Conservation (phyloP, 495 filamentous ascomycete species). For the Chaetomium fimeti region DNA sequence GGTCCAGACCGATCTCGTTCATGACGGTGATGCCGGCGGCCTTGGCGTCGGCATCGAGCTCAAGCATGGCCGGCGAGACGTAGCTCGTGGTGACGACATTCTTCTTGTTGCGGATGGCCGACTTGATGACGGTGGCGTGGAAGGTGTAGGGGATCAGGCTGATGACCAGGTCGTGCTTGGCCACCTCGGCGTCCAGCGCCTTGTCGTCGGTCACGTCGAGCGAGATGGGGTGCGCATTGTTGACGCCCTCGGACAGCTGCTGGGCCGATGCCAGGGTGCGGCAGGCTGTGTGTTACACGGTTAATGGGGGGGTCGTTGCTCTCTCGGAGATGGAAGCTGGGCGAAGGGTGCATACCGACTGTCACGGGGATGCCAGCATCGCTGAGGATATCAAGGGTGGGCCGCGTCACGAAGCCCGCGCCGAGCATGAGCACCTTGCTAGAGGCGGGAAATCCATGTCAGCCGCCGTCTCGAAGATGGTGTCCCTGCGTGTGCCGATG, state of each 20-base stretch:
- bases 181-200: conserved; percentile 75
- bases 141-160: conserved; percentile 89
- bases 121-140: conserved; percentile 88
- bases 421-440: conserved; percentile 67
- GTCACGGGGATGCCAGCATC: conserved; percentile 75
- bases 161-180: conserved; percentile 75
- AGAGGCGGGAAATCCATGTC: conserved; percentile 18
- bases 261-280: conserved; percentile 75
- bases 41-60: conserved; percentile 78
- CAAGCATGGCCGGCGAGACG: conserved; percentile 87
- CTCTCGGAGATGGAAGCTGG: background rate
- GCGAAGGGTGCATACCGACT: conserved; percentile 62
- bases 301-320: background rate
- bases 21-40: conserved; percentile 94
- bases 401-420: conserved; percentile 77
- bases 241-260: conserved; percentile 68
- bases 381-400: conserved; percentile 73
- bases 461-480: conserved; percentile 2
- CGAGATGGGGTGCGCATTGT: conserved; percentile 68
- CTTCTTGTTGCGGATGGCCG: conserved; percentile 90
- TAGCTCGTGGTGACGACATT: conserved; percentile 97
- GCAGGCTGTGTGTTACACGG: conserved; percentile 60
- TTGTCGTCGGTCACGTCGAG: conserved; percentile 74
- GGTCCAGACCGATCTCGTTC: conserved; percentile 87
- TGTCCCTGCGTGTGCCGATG: background rate